These are phyloP conservation scores for Gymnopus androsaceus DNA, from an alignment of 1,284 basidiomycete genomes.

Conservation along the genomic window DNA sequence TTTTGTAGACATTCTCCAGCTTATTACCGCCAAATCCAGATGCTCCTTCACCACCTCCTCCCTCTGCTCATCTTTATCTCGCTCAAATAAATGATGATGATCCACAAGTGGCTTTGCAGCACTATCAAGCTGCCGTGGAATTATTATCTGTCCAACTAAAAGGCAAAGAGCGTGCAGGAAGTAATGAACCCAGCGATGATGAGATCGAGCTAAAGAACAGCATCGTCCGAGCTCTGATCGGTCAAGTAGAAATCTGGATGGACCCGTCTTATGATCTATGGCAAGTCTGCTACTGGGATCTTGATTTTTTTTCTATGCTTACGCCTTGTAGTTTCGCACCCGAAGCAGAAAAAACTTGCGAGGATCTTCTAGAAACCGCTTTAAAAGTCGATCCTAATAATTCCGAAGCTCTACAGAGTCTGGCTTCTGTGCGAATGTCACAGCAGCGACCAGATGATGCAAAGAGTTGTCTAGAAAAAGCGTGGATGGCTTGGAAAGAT, in stretches of 20 bases:
- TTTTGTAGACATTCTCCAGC: conserved; percentile 61
- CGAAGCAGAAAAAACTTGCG: conserved; percentile 79
- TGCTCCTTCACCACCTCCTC: conserved; percentile 63
- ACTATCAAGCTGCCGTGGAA: conserved; percentile 82
- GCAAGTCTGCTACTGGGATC: conserved; percentile 48
- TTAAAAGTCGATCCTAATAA: conserved; percentile 78
- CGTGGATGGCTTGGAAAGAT: conserved; percentile 77
- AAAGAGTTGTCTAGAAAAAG: conserved; percentile 65
- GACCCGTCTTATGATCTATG: conserved; percentile 86
- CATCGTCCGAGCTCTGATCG: conserved; percentile 82
- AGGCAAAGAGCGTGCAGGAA: conserved; percentile 61
- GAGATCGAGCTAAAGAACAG: conserved; percentile 70
- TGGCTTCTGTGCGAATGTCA: conserved; percentile 89
- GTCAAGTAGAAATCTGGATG: conserved; percentile 97
- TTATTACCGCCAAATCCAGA: conserved; percentile 61
- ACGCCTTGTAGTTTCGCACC: conserved; percentile 69
- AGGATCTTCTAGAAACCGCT: conserved; percentile 72
- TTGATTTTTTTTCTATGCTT: background rate
- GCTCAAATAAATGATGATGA: conserved; percentile 84
- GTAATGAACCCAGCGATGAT: conserved; percentile 44
- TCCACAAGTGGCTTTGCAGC: conserved; percentile 73
- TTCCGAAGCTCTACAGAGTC: conserved; percentile 76
- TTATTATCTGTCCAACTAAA: conserved; percentile 73
- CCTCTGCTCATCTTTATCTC: conserved; percentile 87
- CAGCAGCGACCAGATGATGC: conserved; percentile 84